phyloP scores from a whole-genome alignment of 257 asterid genomes.

The Nicotiana knightiana region DNA sequence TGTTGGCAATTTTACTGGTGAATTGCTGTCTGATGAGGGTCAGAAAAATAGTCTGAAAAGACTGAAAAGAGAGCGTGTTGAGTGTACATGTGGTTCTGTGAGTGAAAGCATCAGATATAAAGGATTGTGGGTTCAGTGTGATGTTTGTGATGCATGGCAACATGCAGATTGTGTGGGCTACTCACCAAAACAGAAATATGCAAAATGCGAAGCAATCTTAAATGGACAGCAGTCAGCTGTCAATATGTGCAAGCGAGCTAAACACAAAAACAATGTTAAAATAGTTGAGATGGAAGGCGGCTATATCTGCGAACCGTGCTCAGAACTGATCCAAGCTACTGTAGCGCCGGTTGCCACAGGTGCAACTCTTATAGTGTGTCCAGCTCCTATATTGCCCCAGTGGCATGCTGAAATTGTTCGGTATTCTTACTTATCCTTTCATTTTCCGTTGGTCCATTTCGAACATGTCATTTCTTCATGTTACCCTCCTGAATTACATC shows the following conservation, averaged over 20 bases:
- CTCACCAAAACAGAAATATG: constrained; percentile 46
- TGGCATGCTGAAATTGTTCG: constrained; percentile 97
- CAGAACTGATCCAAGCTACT: constrained; percentile 72
- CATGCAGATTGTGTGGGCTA: constrained; percentile 93
- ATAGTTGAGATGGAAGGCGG: constrained; percentile 57
- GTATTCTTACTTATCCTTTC: constrained; percentile 45
- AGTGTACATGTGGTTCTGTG: constrained; percentile 92
- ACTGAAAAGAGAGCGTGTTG: constrained; percentile 85
- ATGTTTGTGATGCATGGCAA: constrained; percentile 97
- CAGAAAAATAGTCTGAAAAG: constrained; percentile 48
- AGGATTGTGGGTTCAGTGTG: constrained; percentile 97
- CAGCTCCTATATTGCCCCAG: constrained; percentile 93
- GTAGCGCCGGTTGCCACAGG: constrained; percentile 81
- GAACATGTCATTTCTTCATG: not conserved
- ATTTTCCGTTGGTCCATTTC: constrained; percentile 15
- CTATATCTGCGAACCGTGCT: constrained; percentile 67
- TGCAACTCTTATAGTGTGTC: constrained; percentile 98
- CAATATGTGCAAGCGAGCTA: constrained; percentile 32
- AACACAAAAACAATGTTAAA: constrained; percentile 37
- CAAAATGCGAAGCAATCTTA: constrained; percentile 25
- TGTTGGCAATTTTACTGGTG: constrained; percentile 28
- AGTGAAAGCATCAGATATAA: constrained; percentile 67
- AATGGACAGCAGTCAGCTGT: constrained; percentile 15
- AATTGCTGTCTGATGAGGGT: constrained; percentile 30
- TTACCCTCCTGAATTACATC: not conserved